These are phyloP conservation scores for Hypomontagnella monticulosa DNA, from an alignment of 495 filamentous ascomycete genomes.

Conservation along the genomic window DNA sequence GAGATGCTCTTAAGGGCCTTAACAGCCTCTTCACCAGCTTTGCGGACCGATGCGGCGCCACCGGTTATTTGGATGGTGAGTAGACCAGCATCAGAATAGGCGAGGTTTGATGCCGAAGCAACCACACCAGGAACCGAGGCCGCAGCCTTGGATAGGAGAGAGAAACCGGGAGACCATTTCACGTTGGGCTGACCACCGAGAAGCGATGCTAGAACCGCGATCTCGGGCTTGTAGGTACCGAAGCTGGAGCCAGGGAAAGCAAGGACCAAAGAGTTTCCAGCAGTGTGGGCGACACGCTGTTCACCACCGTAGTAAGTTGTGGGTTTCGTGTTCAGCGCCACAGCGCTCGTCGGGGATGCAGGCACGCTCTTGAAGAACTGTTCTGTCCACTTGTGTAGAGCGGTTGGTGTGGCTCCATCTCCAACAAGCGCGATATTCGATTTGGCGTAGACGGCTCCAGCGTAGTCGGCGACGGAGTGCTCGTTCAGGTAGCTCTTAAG, in stretches of 20 bases:
- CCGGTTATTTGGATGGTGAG: slow-evolving; percentile 83
- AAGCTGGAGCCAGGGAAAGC: slow-evolving; percentile 91
- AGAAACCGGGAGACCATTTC: slow-evolving; percentile 96
- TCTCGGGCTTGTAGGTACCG: slow-evolving; percentile 84
- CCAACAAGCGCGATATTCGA: slow-evolving; percentile 89
- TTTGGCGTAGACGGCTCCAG: slow-evolving; percentile 81
- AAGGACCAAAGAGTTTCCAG: slow-evolving; percentile 81
- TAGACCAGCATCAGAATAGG: slow-evolving; percentile 95
- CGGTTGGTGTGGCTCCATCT: slow-evolving; percentile 79
- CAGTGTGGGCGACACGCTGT: slow-evolving; percentile 81
- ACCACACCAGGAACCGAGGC: slow-evolving; percentile 70
- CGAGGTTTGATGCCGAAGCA: slow-evolving; percentile 75
- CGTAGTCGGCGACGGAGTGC: slow-evolving; percentile 74
- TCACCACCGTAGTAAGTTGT: slow-evolving; percentile 95
- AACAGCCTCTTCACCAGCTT: slow-evolving; percentile 69
- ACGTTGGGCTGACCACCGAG: slow-evolving; percentile 90
- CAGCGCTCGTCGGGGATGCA: slow-evolving; percentile 45
- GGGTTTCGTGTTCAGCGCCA: slow-evolving; percentile 56
- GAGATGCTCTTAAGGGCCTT: slow-evolving; percentile 83
- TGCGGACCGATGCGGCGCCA: slow-evolving; percentile 69
- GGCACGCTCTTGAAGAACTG: slow-evolving; percentile 80
- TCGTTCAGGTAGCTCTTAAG: slow-evolving; percentile 80
- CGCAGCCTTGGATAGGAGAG: slow-evolving; percentile 81
- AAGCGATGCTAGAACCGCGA: slow-evolving; percentile 85
- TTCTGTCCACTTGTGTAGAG: slow-evolving; percentile 88